A percentile compares a stretch with the other conserved stretches of the same genome.
Conservation (phyloP, 805 yeast species). For the Blastobotrys chiropterorum region DNA sequence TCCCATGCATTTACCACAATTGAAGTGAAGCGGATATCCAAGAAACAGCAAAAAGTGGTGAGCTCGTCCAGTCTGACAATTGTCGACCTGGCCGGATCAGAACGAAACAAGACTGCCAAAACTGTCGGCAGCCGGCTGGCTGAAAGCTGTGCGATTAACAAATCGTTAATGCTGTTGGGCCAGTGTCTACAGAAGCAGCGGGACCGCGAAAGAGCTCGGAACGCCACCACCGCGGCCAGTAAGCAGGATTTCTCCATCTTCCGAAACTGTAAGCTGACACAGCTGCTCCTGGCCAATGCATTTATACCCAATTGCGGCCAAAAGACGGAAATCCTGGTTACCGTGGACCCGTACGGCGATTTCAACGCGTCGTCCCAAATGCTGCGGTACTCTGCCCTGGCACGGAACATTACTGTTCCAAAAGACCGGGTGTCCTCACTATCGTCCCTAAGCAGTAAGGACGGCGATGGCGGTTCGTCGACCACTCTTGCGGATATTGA, state of each 20-base stretch:
- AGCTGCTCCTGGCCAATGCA: constrained; percentile 43
- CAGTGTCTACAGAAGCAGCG: constrained; percentile 41
- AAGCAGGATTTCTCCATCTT: constrained; percentile 35
- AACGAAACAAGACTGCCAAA: constrained; percentile 41
- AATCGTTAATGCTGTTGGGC: constrained; percentile 45
- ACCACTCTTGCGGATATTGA: constrained; percentile 5
- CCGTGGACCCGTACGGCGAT: constrained; percentile 37
- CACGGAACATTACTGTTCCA: constrained; percentile 22
- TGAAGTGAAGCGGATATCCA: constrained; percentile 30
- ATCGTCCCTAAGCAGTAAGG: not conserved
- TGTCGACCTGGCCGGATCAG: constrained; percentile 51
- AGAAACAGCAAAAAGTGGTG: constrained; percentile 15
- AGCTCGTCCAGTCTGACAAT: constrained; percentile 37
- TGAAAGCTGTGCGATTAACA: constrained; percentile 46
- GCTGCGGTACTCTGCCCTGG: constrained; percentile 28
- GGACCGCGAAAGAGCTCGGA: constrained; percentile 12
- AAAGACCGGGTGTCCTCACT: constrained; percentile 8
- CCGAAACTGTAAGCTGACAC: constrained; percentile 44
- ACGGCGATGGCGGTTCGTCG: not conserved
- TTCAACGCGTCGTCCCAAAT: constrained; percentile 30
- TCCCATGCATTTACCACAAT: constrained; percentile 48
- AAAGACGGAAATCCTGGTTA: constrained; percentile 33
- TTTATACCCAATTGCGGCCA: constrained; percentile 28
- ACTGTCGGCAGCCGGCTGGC: constrained; percentile 40
- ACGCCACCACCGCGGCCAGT: constrained; percentile 23